Percentiles rank a stretch among this genome's conserved stretches.
Conservation (phyloP, 192 early-diverging fungal genomes). For the Polychytrium aggregatum region DNA sequence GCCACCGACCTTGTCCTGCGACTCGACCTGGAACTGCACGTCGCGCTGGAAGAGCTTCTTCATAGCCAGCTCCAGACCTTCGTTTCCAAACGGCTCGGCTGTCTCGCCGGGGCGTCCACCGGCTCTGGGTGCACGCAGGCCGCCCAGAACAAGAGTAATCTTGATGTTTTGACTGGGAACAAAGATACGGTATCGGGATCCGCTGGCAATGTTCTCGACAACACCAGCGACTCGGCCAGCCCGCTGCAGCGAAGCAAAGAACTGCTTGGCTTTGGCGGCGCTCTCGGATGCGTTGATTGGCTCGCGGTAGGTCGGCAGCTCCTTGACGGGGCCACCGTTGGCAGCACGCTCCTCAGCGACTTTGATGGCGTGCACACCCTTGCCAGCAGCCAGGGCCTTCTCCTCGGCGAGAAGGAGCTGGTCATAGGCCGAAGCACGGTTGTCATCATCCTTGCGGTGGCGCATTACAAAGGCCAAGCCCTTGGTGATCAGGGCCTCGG, state of each 20-base stretch:
- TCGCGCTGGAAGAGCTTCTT: conserved; percentile 75
- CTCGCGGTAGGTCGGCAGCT: conserved; percentile 57
- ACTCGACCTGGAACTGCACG: conserved; percentile 81
- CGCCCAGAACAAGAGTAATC: conserved; percentile 75
- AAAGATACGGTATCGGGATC: conserved; percentile 70
- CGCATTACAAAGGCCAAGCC: conserved; percentile 69
- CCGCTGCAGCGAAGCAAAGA: conserved; percentile 74
- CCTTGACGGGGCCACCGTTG: too few species aligned
- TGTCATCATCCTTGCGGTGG: conserved; percentile 75
- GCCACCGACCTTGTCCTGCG: conserved; percentile 79
- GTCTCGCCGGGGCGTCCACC: conserved; percentile 61
- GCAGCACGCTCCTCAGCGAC: too few species aligned
- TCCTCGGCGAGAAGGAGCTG: conserved; percentile 71
- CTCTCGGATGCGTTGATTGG: conserved; percentile 80
- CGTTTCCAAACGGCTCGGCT: conserved; percentile 76
- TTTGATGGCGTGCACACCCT: conserved; percentile 82
- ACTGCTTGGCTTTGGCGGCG: conserved; percentile 71
- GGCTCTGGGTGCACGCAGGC: conserved; percentile 73
- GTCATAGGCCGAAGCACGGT: conserved; percentile 79
- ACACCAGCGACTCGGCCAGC: conserved; percentile 61
- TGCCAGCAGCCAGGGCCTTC: conserved; percentile 54
- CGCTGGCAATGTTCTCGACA: conserved; percentile 77
- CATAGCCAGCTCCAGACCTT: conserved; percentile 61
- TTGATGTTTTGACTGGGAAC: conserved; percentile 77
- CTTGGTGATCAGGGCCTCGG: conserved; percentile 31